These are phyloP conservation scores for Apiospora phragmitis DNA, from an alignment of 2,329 filamentous ascomycete genomes.

Conservation along the genomic window DNA sequence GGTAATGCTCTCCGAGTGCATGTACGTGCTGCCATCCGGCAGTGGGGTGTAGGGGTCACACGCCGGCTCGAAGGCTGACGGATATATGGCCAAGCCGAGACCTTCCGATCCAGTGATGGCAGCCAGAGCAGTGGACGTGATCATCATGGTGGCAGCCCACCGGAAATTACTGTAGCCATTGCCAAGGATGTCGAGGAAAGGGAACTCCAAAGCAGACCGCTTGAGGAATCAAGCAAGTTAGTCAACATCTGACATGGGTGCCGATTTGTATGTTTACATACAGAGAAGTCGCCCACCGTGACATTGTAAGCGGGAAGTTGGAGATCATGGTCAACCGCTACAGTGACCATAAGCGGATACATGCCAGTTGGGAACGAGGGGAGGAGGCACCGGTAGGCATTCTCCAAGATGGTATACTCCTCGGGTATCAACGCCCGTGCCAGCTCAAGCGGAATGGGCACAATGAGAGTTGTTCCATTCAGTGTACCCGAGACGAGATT, in stretches of 20 bases:
- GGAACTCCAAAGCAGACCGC: conserved; percentile 54
- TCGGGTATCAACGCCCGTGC: conserved; percentile 49
- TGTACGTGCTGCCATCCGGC: conserved; percentile 25
- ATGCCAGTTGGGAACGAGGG: conserved; percentile 49
- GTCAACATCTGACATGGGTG: background rate
- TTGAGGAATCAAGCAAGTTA: conserved; percentile 28
- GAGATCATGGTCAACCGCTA: conserved; percentile 52
- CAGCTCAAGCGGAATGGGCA: conserved; percentile 49
- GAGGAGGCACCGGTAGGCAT: conserved; percentile 46
- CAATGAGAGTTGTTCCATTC: conserved; percentile 52
- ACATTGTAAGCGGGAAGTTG: conserved; percentile 40
- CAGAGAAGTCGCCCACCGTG: conserved; percentile 48
- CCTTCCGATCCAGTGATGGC: conserved; percentile 45
- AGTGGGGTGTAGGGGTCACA: conserved; percentile 49
- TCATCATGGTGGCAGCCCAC: conserved; percentile 48
- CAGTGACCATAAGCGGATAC: conserved; percentile 54
- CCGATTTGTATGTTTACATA: conserved; percentile 29
- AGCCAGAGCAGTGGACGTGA: conserved; percentile 41
- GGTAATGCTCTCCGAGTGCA: background rate
- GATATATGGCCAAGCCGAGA: conserved; percentile 46
- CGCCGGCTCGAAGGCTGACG: conserved; percentile 44
- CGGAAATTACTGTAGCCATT: conserved; percentile 53
- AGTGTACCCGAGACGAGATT: conserved; percentile 50
- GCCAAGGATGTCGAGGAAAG: conserved; percentile 53
- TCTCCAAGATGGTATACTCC: conserved; percentile 49